Evolutionary conservation across 2,329 filamentous ascomycete genomes (phyloP), one percentile per base, ranked within the genome.

Genomic region (Penicillium sumatraense): DNA sequence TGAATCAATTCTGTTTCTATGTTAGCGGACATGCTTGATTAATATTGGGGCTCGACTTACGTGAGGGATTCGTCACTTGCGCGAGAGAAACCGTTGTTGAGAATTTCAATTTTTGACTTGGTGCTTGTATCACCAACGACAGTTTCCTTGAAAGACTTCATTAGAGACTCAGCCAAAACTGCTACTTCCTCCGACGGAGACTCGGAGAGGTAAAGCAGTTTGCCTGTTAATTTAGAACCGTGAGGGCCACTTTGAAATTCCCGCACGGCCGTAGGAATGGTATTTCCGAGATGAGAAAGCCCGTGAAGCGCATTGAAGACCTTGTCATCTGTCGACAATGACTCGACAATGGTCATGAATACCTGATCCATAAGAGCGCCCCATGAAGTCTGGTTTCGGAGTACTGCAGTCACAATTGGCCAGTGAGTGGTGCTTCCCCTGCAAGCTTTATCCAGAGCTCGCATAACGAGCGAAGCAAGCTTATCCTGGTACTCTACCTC

Each of bases 171-270:
- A 3, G 75, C 68, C 21, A 72, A 58, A 21, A 79, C 72, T 2
- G 82, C 74, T 10, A 84, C 67, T n/a, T 78, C 75, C 26, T 85
- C 83, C 24, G 78, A 72, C 1, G 77, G 65, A 21, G 82, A 83
- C 56, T 86, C 82, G 6, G 81, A 76, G 27, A 86, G 75, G 48
- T 77, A 78, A 1, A 86, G 67, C 10, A 87, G 68, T 42, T 76
- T 79, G 29, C 80, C 80, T 3, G 85, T 71, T 21, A 87, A 68
- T 42, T 76, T 74, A 3, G 79, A 78, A 9, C 83, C 83, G 61
- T 79, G 62, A 13, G 68, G 49, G 5, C 78, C 76, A 18, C 70
- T 66, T 10, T 80, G 67, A 54, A 81, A 83, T 1, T 68, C 66
- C 50, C 73, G 72, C 10, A 82, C 54, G 31, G 78, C 69, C 8